Conservation (phyloP, 306 rosid genomes). For the Carpinus fangiana region DNA sequence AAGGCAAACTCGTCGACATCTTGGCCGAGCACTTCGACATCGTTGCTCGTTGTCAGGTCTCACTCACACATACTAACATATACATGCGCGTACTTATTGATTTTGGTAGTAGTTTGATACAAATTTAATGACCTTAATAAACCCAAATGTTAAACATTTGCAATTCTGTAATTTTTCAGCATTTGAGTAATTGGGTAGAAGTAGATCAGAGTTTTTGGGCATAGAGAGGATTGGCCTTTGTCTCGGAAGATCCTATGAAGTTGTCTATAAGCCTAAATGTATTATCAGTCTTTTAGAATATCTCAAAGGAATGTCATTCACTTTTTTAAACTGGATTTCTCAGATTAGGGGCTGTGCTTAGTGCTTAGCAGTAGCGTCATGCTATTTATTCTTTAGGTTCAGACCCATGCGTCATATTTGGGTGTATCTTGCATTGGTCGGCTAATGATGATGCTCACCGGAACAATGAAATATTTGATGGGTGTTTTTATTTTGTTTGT, state of each 20-base stretch:
- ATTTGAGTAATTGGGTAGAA: neutral
- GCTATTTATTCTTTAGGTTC: neutral
- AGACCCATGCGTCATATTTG: neutral
- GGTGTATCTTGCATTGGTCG: neutral
- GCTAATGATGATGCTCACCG: neutral
- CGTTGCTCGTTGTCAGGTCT: conserved; percentile 97
- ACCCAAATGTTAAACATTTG: no score
- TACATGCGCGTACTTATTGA: neutral
- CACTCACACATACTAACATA: neutral
- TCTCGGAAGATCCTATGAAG: neutral
- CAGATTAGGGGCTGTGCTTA: neutral
- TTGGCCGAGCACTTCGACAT: conserved; percentile 83
- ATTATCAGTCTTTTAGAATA: neutral
- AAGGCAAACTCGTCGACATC: conserved; percentile 91
- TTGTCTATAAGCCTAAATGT: neutral
- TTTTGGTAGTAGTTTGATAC: neutral
- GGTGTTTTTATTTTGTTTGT: neutral
- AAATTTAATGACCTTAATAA: neutral
- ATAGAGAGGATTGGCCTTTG: neutral
- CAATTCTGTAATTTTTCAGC: neutral
- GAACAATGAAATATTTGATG: neutral
- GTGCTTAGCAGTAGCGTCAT: neutral
- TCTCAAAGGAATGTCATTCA: neutral
- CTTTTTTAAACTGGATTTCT: no score
- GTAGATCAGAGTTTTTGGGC: neutral